Conservation (phyloP, 2,329 filamentous ascomycete species). For the Cercospora zeae-maydis region DNA sequence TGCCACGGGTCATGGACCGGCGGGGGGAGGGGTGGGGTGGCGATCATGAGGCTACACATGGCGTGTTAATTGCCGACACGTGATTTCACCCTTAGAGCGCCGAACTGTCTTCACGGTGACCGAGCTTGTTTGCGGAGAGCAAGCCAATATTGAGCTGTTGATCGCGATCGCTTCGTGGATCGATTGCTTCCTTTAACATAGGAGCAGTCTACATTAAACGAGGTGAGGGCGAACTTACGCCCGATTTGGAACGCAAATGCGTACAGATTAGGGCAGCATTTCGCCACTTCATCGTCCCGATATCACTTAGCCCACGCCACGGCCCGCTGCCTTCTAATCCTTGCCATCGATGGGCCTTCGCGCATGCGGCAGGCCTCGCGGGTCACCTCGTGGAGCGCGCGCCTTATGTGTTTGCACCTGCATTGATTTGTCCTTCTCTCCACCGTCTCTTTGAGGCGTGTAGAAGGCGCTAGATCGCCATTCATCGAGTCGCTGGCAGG, state of each 20-base stretch:
- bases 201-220: no score
- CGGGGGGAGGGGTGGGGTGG: no score
- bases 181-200: no score
- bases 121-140: no score
- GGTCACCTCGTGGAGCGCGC: neutral
- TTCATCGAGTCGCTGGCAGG: neutral
- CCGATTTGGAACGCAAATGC: neutral
- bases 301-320: neutral
- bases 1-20: no score
- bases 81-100: no score
- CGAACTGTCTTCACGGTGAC: no score
- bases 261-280: neutral
- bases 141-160: no score
- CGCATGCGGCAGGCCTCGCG: neutral
- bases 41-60: no score
- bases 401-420: neutral
- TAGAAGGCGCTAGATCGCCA: neutral
- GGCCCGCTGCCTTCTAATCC: neutral
- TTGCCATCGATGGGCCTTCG: neutral
- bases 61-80: no score
- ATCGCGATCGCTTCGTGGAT: no score
- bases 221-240: neutral
- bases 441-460: neutral
- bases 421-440: neutral
- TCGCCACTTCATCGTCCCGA: neutral